Evolutionary conservation across 1,284 basidiomycete species (phyloP).

Genomic region (Ganoderma boninense): DNA sequence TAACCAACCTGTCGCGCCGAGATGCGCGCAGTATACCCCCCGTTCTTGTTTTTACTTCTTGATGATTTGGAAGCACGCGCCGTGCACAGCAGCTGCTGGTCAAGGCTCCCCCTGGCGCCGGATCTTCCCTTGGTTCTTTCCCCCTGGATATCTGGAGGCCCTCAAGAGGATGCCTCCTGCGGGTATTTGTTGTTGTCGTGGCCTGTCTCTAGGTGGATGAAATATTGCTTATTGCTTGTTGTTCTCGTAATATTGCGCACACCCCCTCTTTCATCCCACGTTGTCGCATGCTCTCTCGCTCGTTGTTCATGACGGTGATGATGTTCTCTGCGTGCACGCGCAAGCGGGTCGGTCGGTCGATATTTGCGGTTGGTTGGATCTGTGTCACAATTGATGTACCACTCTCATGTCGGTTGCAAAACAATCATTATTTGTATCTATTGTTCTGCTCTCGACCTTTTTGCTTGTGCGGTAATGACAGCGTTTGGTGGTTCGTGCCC

Average conservation of each 20-base stretch:
- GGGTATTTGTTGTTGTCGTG: slow-evolving; percentile 19
- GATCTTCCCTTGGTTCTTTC: slow-evolving; percentile 20
- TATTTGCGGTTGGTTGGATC: slow-evolving; percentile 22
- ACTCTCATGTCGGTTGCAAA: slow-evolving; percentile 22
- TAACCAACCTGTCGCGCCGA: slow-evolving; percentile 20
- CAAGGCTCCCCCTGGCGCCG: slow-evolving; percentile 31
- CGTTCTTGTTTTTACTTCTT: slow-evolving; percentile 6
- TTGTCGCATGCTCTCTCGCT: slow-evolving; percentile 15
- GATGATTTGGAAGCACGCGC: slow-evolving; percentile 30
- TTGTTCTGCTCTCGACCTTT: slow-evolving; percentile 6
- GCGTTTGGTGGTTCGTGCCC: not conserved
- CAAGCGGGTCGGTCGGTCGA: slow-evolving; percentile 29
- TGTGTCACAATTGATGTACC: slow-evolving; percentile 18
- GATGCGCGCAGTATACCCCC: slow-evolving; percentile 28
- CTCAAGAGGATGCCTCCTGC: slow-evolving; percentile 30
- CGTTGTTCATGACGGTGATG: slow-evolving; percentile 22
- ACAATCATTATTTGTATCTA: slow-evolving; percentile 34
- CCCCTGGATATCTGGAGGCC: slow-evolving; percentile 22
- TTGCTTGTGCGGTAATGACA: slow-evolving; percentile 5
- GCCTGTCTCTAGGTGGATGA: slow-evolving; percentile 19
- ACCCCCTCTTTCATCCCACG: not conserved
- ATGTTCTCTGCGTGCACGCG: slow-evolving; percentile 17
- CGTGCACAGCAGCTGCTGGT: slow-evolving; percentile 32
- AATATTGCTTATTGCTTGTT: slow-evolving; percentile 27
- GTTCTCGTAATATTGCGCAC: slow-evolving; percentile 26